Conservation (phyloP, 192 early-diverging fungal species). For the Irineochytrium annulatum region DNA sequence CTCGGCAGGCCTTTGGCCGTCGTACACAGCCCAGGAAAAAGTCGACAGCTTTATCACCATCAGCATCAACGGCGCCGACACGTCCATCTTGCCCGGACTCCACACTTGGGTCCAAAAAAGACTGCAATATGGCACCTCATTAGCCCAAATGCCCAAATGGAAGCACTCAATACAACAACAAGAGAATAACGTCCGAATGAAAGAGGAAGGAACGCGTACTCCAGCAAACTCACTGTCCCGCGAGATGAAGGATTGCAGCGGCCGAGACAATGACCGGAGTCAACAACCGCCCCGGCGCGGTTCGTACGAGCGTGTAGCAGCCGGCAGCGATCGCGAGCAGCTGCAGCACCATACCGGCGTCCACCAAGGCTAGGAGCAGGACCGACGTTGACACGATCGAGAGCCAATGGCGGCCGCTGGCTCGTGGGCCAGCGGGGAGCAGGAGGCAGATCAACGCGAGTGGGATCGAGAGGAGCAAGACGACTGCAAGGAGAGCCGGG, state of each 20-base stretch:
- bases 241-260: background rate
- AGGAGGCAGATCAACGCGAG: background rate
- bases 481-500: conserved; percentile 3
- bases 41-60: conserved; percentile 82
- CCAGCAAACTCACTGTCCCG: background rate
- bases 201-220: too few species aligned
- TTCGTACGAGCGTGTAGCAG: background rate
- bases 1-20: conserved; percentile 27
- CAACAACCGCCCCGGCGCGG: background rate
- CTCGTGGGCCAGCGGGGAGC: background rate
- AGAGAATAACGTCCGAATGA: too few species aligned
- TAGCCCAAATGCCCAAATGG: too few species aligned
- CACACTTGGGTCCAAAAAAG: background rate
- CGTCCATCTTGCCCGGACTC: background rate
- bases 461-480: conserved; percentile 3
- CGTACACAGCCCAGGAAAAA: conserved; percentile 75
- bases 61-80: conserved; percentile 80
- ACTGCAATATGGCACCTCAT: too few species aligned
- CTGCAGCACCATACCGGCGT: background rate
- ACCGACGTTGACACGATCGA: background rate
- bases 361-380: background rate
- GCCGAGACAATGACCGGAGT: background rate
- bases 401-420: background rate
- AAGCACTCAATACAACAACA: too few species aligned
- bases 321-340: background rate